Base-by-base conservation (phyloP, 2,329 filamentous ascomycete genomes). In the Claviceps arundinis region DNA sequence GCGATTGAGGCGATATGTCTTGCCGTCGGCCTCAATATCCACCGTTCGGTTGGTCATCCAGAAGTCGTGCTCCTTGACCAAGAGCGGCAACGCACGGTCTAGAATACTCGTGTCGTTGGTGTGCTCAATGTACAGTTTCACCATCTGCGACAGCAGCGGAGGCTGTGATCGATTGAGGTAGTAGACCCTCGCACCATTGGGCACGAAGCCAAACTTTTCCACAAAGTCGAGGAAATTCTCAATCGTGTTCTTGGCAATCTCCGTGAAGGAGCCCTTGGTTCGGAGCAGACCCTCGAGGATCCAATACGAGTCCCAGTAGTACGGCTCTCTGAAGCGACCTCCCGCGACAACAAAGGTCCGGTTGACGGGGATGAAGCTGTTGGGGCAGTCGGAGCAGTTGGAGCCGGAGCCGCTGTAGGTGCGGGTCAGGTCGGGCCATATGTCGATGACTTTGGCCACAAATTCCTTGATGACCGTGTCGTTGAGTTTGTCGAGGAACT, bases 271-370 rank as follows among this genome's bases (percentile, higher is more conserved):
- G 40, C 82, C 82, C 16, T 79, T 75, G 0, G 81, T 85, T 47
- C 82, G 75, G 37, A 85, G 65, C 24, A 86, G 70, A 24, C 82
- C 82, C 65, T 83, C 77, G 47, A 85, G 59, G 48, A 85, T 82
- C 81, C 80, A 84, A 67, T 77, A 85, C 37, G 79, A 81, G 63
- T 85, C 81, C 82, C 82, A 85, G 64, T 85, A 85, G 61, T 85
- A 86, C 1, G 80, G 75, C 64, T 86, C 82, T 37, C 82, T 73
- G 70, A 86, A 86, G 34, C 82, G 78, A n/a, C 82, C 82, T 13
- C 82, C 82, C 3, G 82, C 81, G 16, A 86, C 75, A n/a, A 86
- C 80, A 59, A 86, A 85, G 3, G 80, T 82, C 53, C 79, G 76
- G 59, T 82, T 83, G 54, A 85, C 62, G 6, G 81, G 78, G 52